Percentiles rank a stretch among this genome's conserved stretches.
phyloP scores from a whole-genome alignment of 805 yeast genomes.

The Wickerhamiella kurtzmanii region DNA sequence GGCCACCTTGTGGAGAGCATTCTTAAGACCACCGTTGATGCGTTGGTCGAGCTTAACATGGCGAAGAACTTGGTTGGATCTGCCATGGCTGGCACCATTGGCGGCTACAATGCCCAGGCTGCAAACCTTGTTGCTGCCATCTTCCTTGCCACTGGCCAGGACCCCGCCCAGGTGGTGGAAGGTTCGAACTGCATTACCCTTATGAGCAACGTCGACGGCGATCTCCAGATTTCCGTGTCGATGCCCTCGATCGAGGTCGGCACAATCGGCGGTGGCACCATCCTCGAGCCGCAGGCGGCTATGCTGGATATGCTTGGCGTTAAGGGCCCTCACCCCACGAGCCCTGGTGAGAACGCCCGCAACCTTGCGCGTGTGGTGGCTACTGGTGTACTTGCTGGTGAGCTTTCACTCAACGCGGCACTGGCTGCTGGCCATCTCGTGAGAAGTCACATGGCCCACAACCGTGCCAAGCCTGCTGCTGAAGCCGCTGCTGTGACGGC shows the following conservation, averaged over 20 bases:
- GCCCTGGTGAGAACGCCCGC: constrained; percentile 90
- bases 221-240: constrained; percentile 83
- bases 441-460: constrained; percentile 92
- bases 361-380: constrained; percentile 89
- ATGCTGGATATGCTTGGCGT: constrained; percentile 92
- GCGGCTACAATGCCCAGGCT: constrained; percentile 98
- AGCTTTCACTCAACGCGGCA: constrained; percentile 86
- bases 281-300: constrained; percentile 91
- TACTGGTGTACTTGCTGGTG: constrained; percentile 90
- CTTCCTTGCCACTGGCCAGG: constrained; percentile 92
- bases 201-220: constrained; percentile 73
- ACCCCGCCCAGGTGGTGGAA: constrained; percentile 99
- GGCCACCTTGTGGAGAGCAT: constrained; percentile 66
- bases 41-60: constrained; percentile 78
- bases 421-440: constrained; percentile 98
- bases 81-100: constrained; percentile 96
- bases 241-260: constrained; percentile 99
- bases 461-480: constrained; percentile 47
- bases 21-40: constrained; percentile 82
- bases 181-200: constrained; percentile 94
- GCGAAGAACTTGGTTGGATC: constrained; percentile 88
- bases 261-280: constrained; percentile 98
- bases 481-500: no score
- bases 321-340: constrained; percentile 86
- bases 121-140: constrained; percentile 93